Evolutionary conservation across 305 asterid genomes (phyloP).

Genomic region (Fraxinus nigra): DNA sequence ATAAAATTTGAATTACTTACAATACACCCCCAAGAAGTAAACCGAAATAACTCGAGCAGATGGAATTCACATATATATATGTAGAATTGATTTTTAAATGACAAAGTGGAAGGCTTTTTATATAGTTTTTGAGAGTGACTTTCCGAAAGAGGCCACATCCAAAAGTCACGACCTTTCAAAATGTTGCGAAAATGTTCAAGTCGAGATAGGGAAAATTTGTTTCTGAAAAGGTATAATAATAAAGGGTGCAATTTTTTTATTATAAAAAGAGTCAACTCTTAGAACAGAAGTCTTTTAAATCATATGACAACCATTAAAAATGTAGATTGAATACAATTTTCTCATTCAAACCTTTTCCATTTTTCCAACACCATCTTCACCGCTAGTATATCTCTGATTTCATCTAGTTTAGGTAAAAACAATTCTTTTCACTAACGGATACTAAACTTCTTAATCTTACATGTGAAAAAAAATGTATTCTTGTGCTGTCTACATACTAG

Average conservation of each 20-base stretch:
- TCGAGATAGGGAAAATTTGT: not conserved
- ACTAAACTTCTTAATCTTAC: constrained; percentile 12
- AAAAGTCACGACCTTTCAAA: not conserved
- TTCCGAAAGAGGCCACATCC: not conserved
- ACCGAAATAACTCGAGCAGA: not conserved
- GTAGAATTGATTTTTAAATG: not conserved
- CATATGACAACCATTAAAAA: not conserved
- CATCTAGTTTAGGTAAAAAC: not conserved
- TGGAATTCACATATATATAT: not conserved
- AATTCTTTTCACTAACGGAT: not conserved
- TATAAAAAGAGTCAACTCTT: not conserved
- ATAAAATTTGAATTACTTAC: not conserved
- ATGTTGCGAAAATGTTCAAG: not conserved
- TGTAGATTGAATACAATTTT: not conserved
- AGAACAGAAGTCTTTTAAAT: not conserved
- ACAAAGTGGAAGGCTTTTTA: not conserved
- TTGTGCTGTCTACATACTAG: constrained; percentile 16
- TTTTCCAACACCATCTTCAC: not conserved
- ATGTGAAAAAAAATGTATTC: constrained; percentile 29
- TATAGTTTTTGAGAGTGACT: not conserved
- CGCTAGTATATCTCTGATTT: not conserved
- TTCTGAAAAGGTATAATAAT: not conserved
- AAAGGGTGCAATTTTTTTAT: not conserved
- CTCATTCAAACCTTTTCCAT: not conserved
- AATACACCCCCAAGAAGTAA: not conserved